phyloP scores from a whole-genome alignment of 2,329 filamentous ascomycete genomes.

The Colletotrichum noveboracense region DNA sequence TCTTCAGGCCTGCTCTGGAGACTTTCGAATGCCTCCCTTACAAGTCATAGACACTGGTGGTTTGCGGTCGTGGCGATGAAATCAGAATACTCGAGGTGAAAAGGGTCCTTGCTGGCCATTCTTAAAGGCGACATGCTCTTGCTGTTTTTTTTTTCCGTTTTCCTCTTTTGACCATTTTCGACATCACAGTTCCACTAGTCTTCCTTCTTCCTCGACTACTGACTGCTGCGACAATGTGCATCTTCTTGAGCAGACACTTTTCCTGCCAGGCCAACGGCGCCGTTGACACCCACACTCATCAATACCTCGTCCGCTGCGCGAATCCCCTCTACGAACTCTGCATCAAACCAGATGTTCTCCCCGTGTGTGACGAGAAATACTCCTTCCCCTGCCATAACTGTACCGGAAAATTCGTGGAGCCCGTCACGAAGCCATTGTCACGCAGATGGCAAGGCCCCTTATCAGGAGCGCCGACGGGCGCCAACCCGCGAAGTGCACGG shows the following conservation, averaged over 20 bases:
- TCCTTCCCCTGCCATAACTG: background rate
- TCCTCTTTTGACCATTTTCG: background rate
- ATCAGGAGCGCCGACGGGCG: background rate
- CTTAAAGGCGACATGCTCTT: background rate
- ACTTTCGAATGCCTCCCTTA: background rate
- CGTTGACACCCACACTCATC: background rate
- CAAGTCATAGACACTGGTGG: background rate
- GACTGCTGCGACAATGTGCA: slow-evolving; percentile 5
- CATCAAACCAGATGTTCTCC: background rate
- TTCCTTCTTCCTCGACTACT: background rate
- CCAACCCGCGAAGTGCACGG: background rate
- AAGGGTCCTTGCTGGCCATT: background rate
- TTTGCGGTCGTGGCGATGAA: background rate
- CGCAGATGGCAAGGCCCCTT: background rate
- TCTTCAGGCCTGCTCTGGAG: background rate
- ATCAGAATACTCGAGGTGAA: background rate
- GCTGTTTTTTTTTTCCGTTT: background rate
- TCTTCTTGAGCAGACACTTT: background rate
- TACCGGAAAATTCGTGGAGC: slow-evolving; percentile 1
- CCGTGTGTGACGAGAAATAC: background rate
- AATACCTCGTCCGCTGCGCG: slow-evolving; percentile 11
- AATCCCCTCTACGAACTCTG: slow-evolving; percentile 9
- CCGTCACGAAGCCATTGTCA: background rate
- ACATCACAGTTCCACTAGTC: background rate
- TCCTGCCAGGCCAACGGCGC: background rate